These are phyloP conservation scores for Kingdonia uniflora DNA, from an alignment of 164 flowering plant genomes.

Conservation along the genomic window DNA sequence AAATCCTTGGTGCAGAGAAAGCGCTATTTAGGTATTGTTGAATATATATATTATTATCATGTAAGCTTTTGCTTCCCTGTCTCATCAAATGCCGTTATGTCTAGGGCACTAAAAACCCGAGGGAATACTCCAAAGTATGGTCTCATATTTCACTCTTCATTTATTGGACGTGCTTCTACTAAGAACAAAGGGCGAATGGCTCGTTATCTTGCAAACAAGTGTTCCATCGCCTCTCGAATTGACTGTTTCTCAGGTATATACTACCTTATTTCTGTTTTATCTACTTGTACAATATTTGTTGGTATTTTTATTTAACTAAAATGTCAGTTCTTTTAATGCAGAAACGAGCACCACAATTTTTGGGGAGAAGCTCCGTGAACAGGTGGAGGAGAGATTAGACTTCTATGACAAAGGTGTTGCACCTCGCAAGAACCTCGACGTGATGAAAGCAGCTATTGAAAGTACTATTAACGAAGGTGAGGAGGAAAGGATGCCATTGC, in stretches of 20 bases:
- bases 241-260: conserved; percentile 78
- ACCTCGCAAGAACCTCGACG: conserved; percentile 89
- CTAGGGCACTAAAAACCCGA: conserved; percentile 81
- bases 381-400: conserved; percentile 87
- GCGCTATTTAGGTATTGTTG: conserved; percentile 85
- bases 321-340: conserved; percentile 14
- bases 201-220: conserved; percentile 96
- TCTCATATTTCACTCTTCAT: conserved; percentile 91
- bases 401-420: conserved; percentile 98
- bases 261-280: not conserved
- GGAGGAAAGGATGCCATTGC: no score
- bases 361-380: conserved; percentile 93
- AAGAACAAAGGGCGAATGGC: conserved; percentile 94
- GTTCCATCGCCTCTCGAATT: conserved; percentile 95
- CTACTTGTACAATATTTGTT: not conserved
- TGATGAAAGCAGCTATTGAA: conserved; percentile 83
- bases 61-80: not conserved
- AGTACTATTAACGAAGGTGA: conserved; percentile 14
- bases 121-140: conserved; percentile 99
- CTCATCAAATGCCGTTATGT: no score
- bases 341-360: conserved; percentile 53
- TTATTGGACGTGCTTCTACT: conserved; percentile 94
- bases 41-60: not conserved
- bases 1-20: conserved; percentile 99
- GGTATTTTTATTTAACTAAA: not conserved